A percentile compares a stretch with the other conserved stretches of the same genome.
Conservation (phyloP, 805 yeast genomes). For the Schwanniomyces yamadae region DNA sequence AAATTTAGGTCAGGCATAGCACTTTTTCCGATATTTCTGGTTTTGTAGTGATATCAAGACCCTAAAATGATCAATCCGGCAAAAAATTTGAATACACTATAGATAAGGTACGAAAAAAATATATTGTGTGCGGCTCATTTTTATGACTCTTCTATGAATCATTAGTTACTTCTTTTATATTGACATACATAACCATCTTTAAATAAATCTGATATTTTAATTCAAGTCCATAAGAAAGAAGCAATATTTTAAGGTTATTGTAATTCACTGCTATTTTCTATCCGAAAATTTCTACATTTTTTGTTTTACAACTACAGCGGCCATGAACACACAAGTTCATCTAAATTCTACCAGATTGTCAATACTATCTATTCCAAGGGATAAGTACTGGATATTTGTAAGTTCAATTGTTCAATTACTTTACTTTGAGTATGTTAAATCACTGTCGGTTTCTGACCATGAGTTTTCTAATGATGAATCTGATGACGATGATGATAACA, state of each 20-base stretch:
- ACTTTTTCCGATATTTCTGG: too few relatives aligned
- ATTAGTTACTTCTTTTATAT: too few relatives aligned
- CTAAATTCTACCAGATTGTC: conserved; percentile 46
- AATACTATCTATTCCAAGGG: conserved; percentile 53
- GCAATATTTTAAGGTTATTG: too few relatives aligned
- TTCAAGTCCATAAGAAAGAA: too few relatives aligned
- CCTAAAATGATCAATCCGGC: too few relatives aligned
- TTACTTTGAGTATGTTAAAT: conserved; percentile 30
- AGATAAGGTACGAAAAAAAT: neutral
- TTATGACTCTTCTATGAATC: conserved; percentile 2
- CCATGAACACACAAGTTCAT: conserved; percentile 51
- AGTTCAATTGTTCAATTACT: conserved; percentile 51
- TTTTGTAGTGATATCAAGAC: too few relatives aligned
- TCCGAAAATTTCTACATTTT: too few relatives aligned
- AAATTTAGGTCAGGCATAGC: conserved; percentile 17
- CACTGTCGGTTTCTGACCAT: conserved; percentile 9
- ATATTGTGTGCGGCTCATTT: neutral
- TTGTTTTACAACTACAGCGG: too few relatives aligned
- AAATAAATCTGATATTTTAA: too few relatives aligned
- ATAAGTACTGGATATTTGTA: conserved; percentile 52
- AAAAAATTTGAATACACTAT: too few relatives aligned
- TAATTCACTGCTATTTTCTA: too few relatives aligned
- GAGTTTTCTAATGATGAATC: conserved; percentile 11
- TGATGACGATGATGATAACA: neutral
- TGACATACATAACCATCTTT: too few relatives aligned